Evolutionary conservation across 1,284 basidiomycete genomes (phyloP).

Genomic region (Austroboletus rostrupii): DNA sequence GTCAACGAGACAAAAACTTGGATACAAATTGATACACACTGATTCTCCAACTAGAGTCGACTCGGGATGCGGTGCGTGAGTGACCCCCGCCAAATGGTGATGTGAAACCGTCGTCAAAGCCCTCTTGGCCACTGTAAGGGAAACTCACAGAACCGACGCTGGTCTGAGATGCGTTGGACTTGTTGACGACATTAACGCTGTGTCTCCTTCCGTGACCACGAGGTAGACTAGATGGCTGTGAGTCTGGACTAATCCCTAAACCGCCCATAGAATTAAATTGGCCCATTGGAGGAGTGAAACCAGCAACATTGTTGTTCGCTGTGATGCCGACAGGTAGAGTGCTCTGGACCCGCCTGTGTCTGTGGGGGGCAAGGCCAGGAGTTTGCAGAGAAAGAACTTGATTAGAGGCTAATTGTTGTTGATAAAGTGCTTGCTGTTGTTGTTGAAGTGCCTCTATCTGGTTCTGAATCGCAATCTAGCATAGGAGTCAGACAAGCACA

Average conservation of each 20-base stretch:
- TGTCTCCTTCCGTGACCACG: constrained; percentile 90
- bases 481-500: constrained; percentile 7
- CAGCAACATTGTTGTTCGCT: constrained; percentile 40
- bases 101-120: constrained; percentile 73
- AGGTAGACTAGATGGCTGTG: constrained; percentile 60
- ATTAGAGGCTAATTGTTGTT: constrained; percentile 79
- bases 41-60: constrained; percentile 85
- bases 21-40: constrained; percentile 47
- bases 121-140: constrained; percentile 50
- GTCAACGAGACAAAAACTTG: constrained; percentile 4
- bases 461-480: constrained; percentile 81
- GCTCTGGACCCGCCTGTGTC: constrained; percentile 88
- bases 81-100: constrained; percentile 58
- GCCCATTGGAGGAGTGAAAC: constrained; percentile 58
- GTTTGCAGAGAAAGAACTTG: constrained; percentile 70
- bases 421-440: constrained; percentile 83
- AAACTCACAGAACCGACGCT: constrained; percentile 50
- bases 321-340: constrained; percentile 63
- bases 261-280: constrained; percentile 60
- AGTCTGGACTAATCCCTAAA: constrained; percentile 61
- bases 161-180: constrained; percentile 45
- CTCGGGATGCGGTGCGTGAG: constrained; percentile 72
- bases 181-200: constrained; percentile 90
- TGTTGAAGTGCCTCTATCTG: constrained; percentile 91
- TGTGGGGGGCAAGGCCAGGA: constrained; percentile 62